Conservation (phyloP, 1,284 basidiomycete species). For the Cerioporus squamosus region DNA sequence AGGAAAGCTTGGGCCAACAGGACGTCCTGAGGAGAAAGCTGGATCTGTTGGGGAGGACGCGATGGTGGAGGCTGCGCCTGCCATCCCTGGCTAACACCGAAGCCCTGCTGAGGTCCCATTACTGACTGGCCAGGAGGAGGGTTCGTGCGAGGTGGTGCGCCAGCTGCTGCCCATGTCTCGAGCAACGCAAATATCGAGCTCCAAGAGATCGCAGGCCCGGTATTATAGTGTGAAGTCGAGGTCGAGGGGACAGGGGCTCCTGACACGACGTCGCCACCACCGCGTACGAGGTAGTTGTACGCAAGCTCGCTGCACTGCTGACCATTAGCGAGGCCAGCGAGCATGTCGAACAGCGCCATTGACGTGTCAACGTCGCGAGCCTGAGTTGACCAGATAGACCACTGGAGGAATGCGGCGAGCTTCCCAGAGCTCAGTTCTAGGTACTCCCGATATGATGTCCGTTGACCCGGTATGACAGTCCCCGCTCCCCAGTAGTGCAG, state of each 20-base stretch:
- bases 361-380: conserved; percentile 73
- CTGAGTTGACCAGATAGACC: conserved; percentile 86
- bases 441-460: conserved; percentile 55
- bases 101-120: conserved; percentile 33
- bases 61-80: conserved; percentile 39
- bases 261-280: conserved; percentile 63
- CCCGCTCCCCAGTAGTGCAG: conserved; percentile 86
- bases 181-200: conserved; percentile 56
- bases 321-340: conserved; percentile 84
- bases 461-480: conserved; percentile 43
- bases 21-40: conserved; percentile 73
- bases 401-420: conserved; percentile 82
- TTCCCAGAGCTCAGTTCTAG: conserved; percentile 65
- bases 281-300: conserved; percentile 83
- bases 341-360: conserved; percentile 87
- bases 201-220: conserved; percentile 49
- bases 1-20: conserved; percentile 83
- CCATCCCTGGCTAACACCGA: conserved; percentile 36
- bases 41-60: conserved; percentile 44
- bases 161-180: conserved; percentile 51
- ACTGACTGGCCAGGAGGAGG: conserved; percentile 25
- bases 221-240: conserved; percentile 31
- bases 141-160: conserved; percentile 30
- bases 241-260: conserved; percentile 46
- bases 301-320: conserved; percentile 83